A percentile compares a stretch with the other conserved stretches of the same genome.
Evolutionary conservation across 2,329 filamentous ascomycete genomes (phyloP).

Genomic region (Aureobasidium sp.): DNA sequence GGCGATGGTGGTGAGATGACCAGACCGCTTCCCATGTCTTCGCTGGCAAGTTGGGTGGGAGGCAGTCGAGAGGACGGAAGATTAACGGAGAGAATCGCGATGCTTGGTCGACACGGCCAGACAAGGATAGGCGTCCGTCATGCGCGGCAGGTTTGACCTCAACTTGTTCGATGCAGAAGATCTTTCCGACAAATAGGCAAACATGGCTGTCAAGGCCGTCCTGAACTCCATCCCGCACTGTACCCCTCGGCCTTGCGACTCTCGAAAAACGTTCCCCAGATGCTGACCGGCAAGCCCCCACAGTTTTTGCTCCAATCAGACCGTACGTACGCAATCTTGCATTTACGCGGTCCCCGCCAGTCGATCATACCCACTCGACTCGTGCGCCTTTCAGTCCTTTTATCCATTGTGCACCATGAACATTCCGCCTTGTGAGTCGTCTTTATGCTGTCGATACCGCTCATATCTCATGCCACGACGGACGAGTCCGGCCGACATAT

Average conservation of each 20-base stretch:
- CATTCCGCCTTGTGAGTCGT: not conserved
- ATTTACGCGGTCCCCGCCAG: not conserved
- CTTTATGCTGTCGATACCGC: not conserved
- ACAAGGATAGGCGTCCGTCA: conserved; percentile 3
- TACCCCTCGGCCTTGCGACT: not conserved
- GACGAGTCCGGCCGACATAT: not conserved
- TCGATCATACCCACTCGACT: not conserved
- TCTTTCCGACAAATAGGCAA: not conserved
- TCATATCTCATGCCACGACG: not conserved
- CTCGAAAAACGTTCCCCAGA: conserved; percentile 2
- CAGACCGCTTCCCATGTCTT: conserved; percentile 1
- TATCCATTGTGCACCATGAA: not conserved
- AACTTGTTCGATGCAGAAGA: not conserved
- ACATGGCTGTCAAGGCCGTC: not conserved
- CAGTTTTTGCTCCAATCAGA: conserved; percentile 12
- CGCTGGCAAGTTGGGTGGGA: not conserved
- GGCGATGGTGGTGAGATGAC: not conserved
- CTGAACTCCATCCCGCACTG: conserved; percentile 3
- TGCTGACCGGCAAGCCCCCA: not conserved
- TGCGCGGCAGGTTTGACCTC: not conserved
- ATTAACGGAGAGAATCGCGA: conserved; percentile 14
- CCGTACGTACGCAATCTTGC: not conserved
- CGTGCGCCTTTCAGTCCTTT: not conserved
- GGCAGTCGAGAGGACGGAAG: conserved; percentile 10
- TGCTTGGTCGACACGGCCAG: not conserved